These are phyloP conservation scores for Teratosphaeria gauchensis DNA, from an alignment of 2,329 filamentous ascomycete species.

Conservation along the genomic window DNA sequence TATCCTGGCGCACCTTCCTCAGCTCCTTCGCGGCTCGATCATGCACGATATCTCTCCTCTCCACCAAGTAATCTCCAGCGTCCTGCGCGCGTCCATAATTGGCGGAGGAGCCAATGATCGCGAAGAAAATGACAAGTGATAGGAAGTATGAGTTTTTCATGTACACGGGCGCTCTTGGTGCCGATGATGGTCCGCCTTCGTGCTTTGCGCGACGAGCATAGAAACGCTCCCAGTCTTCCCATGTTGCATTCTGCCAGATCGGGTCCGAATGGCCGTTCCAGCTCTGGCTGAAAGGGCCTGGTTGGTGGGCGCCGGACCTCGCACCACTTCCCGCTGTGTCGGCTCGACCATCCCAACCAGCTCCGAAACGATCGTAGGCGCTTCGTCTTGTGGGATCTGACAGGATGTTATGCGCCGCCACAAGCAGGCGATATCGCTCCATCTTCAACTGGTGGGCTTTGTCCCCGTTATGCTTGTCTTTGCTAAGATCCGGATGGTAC, in stretches of 20 bases:
- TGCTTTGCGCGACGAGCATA: constrained; percentile 38
- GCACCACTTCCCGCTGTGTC: constrained; percentile 13
- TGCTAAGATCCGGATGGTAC: constrained; percentile 72
- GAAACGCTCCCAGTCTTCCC: constrained; percentile 94
- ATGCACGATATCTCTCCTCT: constrained; percentile 56
- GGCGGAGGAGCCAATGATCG: constrained; percentile 59
- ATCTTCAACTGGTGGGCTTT: constrained; percentile 48
- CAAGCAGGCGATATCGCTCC: constrained; percentile 83
- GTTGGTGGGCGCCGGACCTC: constrained; percentile 10
- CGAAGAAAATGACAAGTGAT: constrained; percentile 58
- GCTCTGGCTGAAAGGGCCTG: constrained; percentile 25
- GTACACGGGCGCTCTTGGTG: constrained; percentile 44
- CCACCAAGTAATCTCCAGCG: constrained; percentile 53
- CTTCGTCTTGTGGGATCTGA: constrained; percentile 68
- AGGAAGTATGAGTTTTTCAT: constrained; percentile 75
- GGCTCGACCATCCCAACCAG: constrained; percentile 60
- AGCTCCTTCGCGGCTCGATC: constrained; percentile 56
- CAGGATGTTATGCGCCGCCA: constrained; percentile 80
- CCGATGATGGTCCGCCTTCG: constrained; percentile 24
- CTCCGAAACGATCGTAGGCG: constrained; percentile 72
- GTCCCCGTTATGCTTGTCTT: constrained; percentile 30
- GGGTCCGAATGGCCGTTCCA: constrained; percentile 33
- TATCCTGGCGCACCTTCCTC: constrained; percentile 44
- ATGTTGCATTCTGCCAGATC: constrained; percentile 71
- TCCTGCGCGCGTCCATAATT: constrained; percentile 62